These are phyloP conservation scores for Citrus medica DNA, from an alignment of 345 rosid species.

Conservation along the genomic window DNA sequence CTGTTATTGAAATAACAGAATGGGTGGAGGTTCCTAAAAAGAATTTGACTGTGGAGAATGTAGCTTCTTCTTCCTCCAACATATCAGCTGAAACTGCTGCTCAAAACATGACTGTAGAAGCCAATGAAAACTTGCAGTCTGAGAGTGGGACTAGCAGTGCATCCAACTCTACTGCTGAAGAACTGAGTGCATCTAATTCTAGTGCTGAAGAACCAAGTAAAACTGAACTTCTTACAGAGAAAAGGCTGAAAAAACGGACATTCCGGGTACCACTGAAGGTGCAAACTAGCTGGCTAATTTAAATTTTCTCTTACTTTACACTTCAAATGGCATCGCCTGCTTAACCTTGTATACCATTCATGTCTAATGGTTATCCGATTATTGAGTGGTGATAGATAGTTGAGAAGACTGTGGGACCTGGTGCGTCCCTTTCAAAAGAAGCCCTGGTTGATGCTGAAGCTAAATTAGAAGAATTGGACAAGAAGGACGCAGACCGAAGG, in stretches of 20 bases:
- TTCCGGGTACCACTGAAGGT: conserved; percentile 92
- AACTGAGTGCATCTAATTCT: conserved; percentile 36
- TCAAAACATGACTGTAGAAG: conserved; percentile 49
- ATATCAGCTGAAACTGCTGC: conserved; percentile 47
- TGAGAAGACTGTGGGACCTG: conserved; percentile 82
- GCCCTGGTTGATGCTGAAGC: conserved; percentile 61
- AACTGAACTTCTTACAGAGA: conserved; percentile 58
- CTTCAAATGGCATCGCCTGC: background rate
- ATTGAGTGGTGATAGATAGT: conserved; percentile 45
- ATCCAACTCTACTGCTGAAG: conserved; percentile 40
- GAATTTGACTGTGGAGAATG: conserved; percentile 61
- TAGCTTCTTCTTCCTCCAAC: conserved; percentile 51
- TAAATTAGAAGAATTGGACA: conserved; percentile 76
- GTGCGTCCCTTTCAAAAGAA: conserved; percentile 65
- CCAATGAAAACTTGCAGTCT: conserved; percentile 39
- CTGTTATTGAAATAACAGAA: conserved; percentile 86
- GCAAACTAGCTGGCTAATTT: conserved; percentile 6
- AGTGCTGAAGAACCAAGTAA: conserved; percentile 46
- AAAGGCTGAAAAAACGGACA: conserved; percentile 72
- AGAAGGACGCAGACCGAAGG: conserved; percentile 85
- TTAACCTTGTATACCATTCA: conserved; percentile 1
- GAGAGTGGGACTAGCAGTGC: conserved; percentile 39
- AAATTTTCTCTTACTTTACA: background rate
- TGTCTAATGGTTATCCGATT: background rate
- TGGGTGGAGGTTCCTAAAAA: conserved; percentile 97